phyloP scores from a whole-genome alignment of 306 rosid species.

The Spatholobus suberectus region DNA sequence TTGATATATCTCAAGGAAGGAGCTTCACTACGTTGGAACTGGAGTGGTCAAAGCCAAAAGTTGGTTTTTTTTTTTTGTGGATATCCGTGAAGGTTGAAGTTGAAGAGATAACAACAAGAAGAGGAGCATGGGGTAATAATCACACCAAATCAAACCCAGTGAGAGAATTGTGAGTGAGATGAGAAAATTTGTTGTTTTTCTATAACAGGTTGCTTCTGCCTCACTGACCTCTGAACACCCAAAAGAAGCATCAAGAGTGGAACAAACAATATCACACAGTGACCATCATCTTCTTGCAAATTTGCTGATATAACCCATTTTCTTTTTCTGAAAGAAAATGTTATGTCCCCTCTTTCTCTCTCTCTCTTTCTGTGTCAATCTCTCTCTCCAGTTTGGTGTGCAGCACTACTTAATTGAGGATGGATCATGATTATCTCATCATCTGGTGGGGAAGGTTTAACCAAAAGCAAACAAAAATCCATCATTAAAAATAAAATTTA shows the following conservation, averaged over 20 bases:
- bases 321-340: conserved; percentile 41
- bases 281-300: conserved; percentile 41
- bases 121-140: conserved; percentile 56
- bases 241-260: conserved; percentile 59
- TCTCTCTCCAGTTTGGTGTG: conserved; percentile 52
- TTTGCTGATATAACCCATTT: conserved; percentile 44
- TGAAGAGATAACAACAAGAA: conserved; percentile 44
- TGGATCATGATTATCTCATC: conserved; percentile 92
- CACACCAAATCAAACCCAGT: conserved; percentile 57
- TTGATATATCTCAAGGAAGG: conserved; percentile 31
- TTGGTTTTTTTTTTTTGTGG: conserved; percentile 42
- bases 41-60: conserved; percentile 53
- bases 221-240: conserved; percentile 54
- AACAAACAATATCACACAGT: conserved; percentile 44
- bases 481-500: conserved; percentile 24
- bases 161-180: conserved; percentile 54
- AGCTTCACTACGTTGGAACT: too few relatives aligned
- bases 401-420: conserved; percentile 63
- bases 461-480: conserved; percentile 70
- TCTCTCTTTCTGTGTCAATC: conserved; percentile 22
- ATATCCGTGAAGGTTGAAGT: conserved; percentile 44
- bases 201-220: conserved; percentile 55
- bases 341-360: neutral
- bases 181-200: conserved; percentile 55
- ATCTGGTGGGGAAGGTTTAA: conserved; percentile 74